Percentiles rank a stretch among this genome's conserved stretches.
phyloP scores from a whole-genome alignment of 179 eudicot genomes.

The Drosera spatulata region DNA sequence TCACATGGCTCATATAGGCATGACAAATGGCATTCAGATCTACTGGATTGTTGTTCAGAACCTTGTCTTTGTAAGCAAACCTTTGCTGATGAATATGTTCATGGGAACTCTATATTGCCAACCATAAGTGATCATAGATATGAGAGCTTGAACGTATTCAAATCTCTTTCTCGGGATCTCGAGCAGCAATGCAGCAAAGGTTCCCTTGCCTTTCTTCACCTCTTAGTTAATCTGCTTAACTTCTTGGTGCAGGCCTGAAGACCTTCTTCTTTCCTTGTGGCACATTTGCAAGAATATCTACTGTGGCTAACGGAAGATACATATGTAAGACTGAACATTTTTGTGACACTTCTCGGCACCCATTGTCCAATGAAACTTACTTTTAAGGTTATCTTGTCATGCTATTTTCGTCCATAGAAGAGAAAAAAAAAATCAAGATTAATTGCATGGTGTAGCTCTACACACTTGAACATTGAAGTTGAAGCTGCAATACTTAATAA shows the following conservation, averaged over 20 bases:
- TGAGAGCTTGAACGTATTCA: neutral
- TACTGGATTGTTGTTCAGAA: slow-evolving; percentile 82
- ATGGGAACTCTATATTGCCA: too few relatives aligned
- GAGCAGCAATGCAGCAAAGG: neutral
- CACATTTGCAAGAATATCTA: slow-evolving; percentile 65
- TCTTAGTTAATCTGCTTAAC: neutral
- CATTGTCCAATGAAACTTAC: neutral
- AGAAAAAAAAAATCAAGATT: too few relatives aligned
- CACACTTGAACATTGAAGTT: neutral
- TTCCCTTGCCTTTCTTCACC: neutral
- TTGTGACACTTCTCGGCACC: neutral
- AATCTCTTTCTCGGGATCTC: neutral
- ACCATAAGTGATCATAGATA: too few relatives aligned
- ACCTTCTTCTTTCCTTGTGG: slow-evolving; percentile 74
- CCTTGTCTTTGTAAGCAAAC: slow-evolving; percentile 65
- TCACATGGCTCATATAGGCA: slow-evolving; percentile 29
- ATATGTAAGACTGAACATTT: slow-evolving; percentile 42
- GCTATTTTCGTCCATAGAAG: too few relatives aligned
- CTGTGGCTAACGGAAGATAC: slow-evolving; percentile 49
- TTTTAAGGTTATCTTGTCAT: too few relatives aligned
- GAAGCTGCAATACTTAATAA: neutral
- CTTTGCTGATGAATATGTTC: too few relatives aligned
- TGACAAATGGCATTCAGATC: slow-evolving; percentile 73
- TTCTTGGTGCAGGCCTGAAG: slow-evolving; percentile 53
- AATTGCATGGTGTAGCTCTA: too few relatives aligned